phyloP scores from a whole-genome alignment of 306 rosid species.

The Rosa persica region DNA sequence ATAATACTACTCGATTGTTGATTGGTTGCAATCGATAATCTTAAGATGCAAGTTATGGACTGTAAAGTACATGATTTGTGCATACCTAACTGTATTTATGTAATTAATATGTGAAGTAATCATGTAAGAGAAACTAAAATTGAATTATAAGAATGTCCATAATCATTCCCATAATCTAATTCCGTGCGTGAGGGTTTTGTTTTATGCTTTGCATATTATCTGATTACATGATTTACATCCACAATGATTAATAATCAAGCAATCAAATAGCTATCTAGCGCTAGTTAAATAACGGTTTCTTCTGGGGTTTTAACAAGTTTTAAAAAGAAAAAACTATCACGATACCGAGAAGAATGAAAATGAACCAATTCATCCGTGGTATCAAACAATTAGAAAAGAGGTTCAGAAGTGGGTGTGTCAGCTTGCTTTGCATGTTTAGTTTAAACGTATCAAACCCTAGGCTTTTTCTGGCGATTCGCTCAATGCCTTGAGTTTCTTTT shows the following conservation, averaged over 20 bases:
- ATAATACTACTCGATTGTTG: background rate
- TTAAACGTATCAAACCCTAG: too few species aligned
- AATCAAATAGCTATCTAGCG: background rate
- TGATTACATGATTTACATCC: background rate
- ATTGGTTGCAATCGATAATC: background rate
- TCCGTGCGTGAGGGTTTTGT: constrained; percentile 41
- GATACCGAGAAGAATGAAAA: background rate
- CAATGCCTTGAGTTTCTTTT: too few species aligned
- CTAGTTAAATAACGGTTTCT: background rate
- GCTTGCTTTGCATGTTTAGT: too few species aligned
- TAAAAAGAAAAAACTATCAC: background rate
- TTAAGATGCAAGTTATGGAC: background rate
- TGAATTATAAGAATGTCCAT: constrained; percentile 31
- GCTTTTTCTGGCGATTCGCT: too few species aligned
- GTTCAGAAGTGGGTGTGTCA: too few species aligned
- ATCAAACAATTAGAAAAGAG: too few species aligned
- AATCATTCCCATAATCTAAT: constrained; percentile 32
- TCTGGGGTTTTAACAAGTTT: background rate
- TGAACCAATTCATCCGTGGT: too few species aligned
- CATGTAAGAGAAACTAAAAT: background rate
- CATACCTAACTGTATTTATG: background rate
- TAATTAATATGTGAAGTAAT: background rate
- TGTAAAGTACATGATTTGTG: background rate
- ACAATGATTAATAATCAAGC: background rate
- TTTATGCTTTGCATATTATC: background rate